Conservation (phyloP, 2,329 filamentous ascomycete genomes). For the Pezizomycotina sp. region DNA sequence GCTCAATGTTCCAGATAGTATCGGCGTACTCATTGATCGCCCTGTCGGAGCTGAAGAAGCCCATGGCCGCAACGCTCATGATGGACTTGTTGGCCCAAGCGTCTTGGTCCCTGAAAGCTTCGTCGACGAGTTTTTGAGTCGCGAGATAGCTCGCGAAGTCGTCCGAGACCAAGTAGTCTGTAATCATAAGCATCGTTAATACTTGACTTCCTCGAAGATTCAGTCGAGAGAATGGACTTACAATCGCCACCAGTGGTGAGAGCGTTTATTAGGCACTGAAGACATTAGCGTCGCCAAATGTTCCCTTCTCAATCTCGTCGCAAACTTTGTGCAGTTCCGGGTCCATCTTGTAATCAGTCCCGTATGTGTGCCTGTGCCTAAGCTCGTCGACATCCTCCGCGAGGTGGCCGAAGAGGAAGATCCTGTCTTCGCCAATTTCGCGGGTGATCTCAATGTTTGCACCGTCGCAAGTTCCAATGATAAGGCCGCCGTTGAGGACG, state of each 20-base stretch:
- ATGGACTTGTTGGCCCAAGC: slow-evolving; percentile 88
- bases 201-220: not conserved
- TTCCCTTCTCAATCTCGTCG: slow-evolving; percentile 58
- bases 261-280: slow-evolving; percentile 68
- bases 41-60: slow-evolving; percentile 87
- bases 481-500: slow-evolving; percentile 87
- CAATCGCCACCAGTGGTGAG: slow-evolving; percentile 85
- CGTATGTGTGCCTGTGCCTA: slow-evolving; percentile 76
- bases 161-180: slow-evolving; percentile 80
- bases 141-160: slow-evolving; percentile 92
- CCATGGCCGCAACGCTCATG: slow-evolving; percentile 77
- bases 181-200: not conserved
- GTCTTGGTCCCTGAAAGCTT: slow-evolving; percentile 80
- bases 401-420: slow-evolving; percentile 94
- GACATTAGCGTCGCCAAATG: slow-evolving; percentile 60
- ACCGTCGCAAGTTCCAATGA: slow-evolving; percentile 95
- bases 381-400: slow-evolving; percentile 82
- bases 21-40: slow-evolving; percentile 79
- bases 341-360: slow-evolving; percentile 66
- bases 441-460: slow-evolving; percentile 98
- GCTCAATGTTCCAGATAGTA: slow-evolving; percentile 92
- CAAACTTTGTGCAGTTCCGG: slow-evolving; percentile 66
- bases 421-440: slow-evolving; percentile 90
- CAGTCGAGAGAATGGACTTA: slow-evolving; percentile 5
- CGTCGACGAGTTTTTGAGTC: slow-evolving; percentile 79